phyloP scores from a whole-genome alignment of 305 asterid species.

The Withania somnifera region DNA sequence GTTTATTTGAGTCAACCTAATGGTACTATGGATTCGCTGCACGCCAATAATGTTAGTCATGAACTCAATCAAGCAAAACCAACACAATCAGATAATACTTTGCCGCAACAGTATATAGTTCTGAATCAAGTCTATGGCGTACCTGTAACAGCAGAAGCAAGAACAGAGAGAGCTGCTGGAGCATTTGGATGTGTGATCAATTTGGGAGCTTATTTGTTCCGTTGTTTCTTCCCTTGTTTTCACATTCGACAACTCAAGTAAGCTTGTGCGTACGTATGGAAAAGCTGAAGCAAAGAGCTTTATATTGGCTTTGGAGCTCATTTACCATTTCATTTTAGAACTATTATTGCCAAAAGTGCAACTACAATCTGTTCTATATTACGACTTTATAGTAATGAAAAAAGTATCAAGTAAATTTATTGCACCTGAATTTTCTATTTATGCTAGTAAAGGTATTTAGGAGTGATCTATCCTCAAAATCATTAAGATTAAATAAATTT shows the following conservation, averaged over 20 bases:
- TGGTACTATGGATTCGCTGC: constrained; percentile 1
- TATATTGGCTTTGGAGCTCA: too few relatives aligned
- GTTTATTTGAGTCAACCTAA: constrained; percentile 8
- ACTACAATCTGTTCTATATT: too few relatives aligned
- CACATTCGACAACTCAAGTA: constrained; percentile 25
- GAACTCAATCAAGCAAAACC: constrained; percentile 7
- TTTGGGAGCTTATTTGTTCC: constrained; percentile 29
- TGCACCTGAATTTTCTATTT: neutral
- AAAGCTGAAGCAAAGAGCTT: too few relatives aligned
- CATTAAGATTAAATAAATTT: neutral
- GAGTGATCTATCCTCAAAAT: neutral
- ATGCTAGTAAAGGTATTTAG: neutral
- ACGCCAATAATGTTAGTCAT: neutral
- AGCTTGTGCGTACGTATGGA: neutral
- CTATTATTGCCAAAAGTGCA: too few relatives aligned
- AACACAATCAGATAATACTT: neutral
- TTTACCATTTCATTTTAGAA: too few relatives aligned
- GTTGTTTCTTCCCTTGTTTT: constrained; percentile 59
- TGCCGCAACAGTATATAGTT: constrained; percentile 27
- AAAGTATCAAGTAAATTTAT: neutral
- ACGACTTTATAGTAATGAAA: neutral
- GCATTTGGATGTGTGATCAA: constrained; percentile 37
- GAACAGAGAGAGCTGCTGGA: constrained; percentile 21
- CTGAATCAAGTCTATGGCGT: constrained; percentile 18
- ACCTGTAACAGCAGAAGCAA: constrained; percentile 3